A percentile compares a stretch with the other conserved stretches of the same genome.
phyloP scores from a whole-genome alignment of 108 stramenopile genomes.

The Phaeodactylum tricornutum region DNA sequence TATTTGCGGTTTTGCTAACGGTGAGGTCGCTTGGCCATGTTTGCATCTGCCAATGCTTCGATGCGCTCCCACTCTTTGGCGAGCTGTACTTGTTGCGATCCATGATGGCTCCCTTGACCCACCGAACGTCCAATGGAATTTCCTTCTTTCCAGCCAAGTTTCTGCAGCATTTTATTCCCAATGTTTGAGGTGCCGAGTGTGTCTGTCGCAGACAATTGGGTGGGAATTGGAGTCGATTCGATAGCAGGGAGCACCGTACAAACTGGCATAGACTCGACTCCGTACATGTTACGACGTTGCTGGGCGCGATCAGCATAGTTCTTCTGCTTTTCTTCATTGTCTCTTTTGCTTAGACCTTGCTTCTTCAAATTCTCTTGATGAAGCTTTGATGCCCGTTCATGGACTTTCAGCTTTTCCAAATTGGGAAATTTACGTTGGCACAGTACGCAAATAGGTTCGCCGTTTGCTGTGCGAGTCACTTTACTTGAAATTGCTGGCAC shows the following conservation, averaged over 20 bases:
- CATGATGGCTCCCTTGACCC: background rate
- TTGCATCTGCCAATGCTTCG: slow-evolving; percentile 51
- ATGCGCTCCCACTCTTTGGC: slow-evolving; percentile 78
- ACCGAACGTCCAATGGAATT: slow-evolving; percentile 16
- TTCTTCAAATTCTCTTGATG: slow-evolving; percentile 68
- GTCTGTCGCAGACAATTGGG: background rate
- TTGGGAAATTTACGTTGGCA: slow-evolving; percentile 68
- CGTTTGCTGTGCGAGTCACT: slow-evolving; percentile 12
- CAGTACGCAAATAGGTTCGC: slow-evolving; percentile 65
- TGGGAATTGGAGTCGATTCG: background rate
- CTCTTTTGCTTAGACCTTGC: background rate
- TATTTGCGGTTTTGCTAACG: too few species aligned
- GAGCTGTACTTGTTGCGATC: slow-evolving; percentile 7
- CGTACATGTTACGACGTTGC: slow-evolving; percentile 33
- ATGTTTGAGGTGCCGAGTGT: slow-evolving; percentile 23
- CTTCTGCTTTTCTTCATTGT: background rate
- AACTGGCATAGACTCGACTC: background rate
- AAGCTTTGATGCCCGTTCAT: slow-evolving; percentile 56
- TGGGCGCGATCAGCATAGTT: slow-evolving; percentile 46
- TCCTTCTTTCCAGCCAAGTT: slow-evolving; percentile 70
- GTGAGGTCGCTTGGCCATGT: too few species aligned
- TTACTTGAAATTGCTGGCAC: too few species aligned
- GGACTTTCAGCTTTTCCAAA: slow-evolving; percentile 53
- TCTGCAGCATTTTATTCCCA: slow-evolving; percentile 74
- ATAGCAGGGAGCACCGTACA: background rate